Evolutionary conservation across 371 early-diverging fungal genomes (phyloP).

Genomic region (Conidiobolus incongruus): DNA sequence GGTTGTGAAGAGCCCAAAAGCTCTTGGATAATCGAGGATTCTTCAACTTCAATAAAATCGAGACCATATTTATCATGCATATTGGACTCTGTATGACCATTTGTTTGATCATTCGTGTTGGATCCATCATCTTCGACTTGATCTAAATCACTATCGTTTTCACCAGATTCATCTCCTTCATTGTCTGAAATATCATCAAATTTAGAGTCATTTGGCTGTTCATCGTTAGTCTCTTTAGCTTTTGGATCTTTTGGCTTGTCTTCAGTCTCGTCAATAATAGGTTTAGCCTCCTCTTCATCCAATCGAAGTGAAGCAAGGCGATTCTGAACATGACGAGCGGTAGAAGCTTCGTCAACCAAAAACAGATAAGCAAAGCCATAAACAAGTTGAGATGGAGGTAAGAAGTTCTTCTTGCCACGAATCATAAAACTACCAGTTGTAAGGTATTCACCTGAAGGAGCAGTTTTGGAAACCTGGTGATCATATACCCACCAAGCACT

Average conservation of each 20-base stretch:
- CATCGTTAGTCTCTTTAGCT: not conserved
- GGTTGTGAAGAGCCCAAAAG: too few relatives aligned
- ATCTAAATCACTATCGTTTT: too few relatives aligned
- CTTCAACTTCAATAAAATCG: too few relatives aligned
- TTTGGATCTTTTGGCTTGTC: not conserved
- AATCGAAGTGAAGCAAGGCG: too few relatives aligned
- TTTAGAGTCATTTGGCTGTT: too few relatives aligned
- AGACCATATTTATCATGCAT: too few relatives aligned
- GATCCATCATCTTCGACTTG: too few relatives aligned
- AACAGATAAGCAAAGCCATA: constrained; percentile 96
- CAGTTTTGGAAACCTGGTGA: constrained; percentile 86
- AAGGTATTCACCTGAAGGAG: constrained; percentile 93
- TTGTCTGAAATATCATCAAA: too few relatives aligned
- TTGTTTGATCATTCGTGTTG: too few relatives aligned
- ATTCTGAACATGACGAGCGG: constrained; percentile 38
- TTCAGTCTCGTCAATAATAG: not conserved
- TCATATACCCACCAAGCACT: constrained; percentile 93
- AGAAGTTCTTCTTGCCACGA: constrained; percentile 87
- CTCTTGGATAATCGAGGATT: too few relatives aligned
- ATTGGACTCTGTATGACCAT: too few relatives aligned
- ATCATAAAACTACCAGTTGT: constrained; percentile 95
- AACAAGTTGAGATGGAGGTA: constrained; percentile 85
- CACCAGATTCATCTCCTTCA: too few relatives aligned
- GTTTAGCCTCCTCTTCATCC: constrained; percentile 7
- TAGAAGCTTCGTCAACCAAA: constrained; percentile 54